Evolutionary conservation across 2,329 filamentous ascomycete genomes (phyloP).

Genomic region (Colletotrichum lindemuthianum): DNA sequence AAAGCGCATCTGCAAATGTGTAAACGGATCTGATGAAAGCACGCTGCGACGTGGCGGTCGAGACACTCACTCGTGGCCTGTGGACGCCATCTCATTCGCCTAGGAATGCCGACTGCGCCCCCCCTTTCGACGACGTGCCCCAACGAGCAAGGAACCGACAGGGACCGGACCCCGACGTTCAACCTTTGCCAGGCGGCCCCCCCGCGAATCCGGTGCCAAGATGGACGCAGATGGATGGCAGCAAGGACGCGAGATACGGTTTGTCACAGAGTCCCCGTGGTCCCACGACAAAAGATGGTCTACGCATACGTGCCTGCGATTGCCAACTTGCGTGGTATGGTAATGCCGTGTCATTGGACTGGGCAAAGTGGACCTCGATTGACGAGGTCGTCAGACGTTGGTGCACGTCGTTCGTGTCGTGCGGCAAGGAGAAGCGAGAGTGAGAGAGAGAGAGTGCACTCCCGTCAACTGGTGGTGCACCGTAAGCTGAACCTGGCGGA

Average conservation of each 20-base stretch:
- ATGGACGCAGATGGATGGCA: slow-evolving; percentile 23
- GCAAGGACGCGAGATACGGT: slow-evolving; percentile 24
- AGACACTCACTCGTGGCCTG: slow-evolving; percentile 48
- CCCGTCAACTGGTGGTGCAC: not conserved
- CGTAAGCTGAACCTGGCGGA: not conserved
- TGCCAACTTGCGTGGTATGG: slow-evolving; percentile 12
- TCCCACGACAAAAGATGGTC: slow-evolving; percentile 18
- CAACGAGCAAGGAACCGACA: slow-evolving; percentile 33
- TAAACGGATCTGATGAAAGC: slow-evolving; percentile 26
- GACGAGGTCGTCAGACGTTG: slow-evolving; percentile 21
- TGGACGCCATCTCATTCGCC: slow-evolving; percentile 51
- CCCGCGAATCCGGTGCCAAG: slow-evolving; percentile 35
- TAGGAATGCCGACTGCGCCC: slow-evolving; percentile 28
- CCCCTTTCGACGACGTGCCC: slow-evolving; percentile 10
- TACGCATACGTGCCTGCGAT: slow-evolving; percentile 25
- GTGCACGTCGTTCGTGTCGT: not conserved
- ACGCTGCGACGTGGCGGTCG: slow-evolving; percentile 8
- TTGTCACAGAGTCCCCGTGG: slow-evolving; percentile 30
- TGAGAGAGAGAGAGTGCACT: not conserved
- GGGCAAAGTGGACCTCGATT: not conserved
- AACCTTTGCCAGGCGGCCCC: slow-evolving; percentile 1
- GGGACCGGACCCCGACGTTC: slow-evolving; percentile 30
- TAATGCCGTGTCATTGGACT: slow-evolving; percentile 13
- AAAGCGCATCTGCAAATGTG: slow-evolving; percentile 24
- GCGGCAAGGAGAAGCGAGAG: not conserved